phyloP scores from a whole-genome alignment of 192 early-diverging fungal genomes.

The Pilobolus umbonatus region DNA sequence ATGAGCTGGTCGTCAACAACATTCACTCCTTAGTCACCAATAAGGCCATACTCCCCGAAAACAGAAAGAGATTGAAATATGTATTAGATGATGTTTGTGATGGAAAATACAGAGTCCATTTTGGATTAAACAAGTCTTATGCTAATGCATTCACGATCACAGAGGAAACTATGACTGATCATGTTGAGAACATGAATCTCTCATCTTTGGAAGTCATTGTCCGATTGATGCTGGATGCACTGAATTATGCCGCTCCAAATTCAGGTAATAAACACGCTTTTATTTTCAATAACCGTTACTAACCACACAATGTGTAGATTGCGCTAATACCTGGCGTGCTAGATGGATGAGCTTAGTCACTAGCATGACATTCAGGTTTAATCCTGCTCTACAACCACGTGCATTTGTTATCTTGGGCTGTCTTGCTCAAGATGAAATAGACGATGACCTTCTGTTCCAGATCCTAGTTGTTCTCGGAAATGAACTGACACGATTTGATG shows the following conservation, averaged over 20 bases:
- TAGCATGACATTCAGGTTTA: slow-evolving; percentile 85
- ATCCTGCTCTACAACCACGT: slow-evolving; percentile 86
- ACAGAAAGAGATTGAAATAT: slow-evolving; percentile 43
- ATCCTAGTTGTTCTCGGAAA: slow-evolving; percentile 79
- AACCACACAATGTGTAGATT: slow-evolving; percentile 53
- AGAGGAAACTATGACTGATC: slow-evolving; percentile 41
- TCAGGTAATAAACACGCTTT: slow-evolving; percentile 41
- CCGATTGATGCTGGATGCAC: slow-evolving; percentile 58
- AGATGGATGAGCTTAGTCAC: slow-evolving; percentile 91
- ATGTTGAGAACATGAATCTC: slow-evolving; percentile 36
- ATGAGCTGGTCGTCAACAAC: slow-evolving; percentile 85
- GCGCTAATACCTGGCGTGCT: slow-evolving; percentile 74
- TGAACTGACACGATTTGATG: slow-evolving; percentile 72
- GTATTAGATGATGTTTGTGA: slow-evolving; percentile 76
- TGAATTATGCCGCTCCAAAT: slow-evolving; percentile 54
- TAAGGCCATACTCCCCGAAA: slow-evolving; percentile 42
- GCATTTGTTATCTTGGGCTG: slow-evolving; percentile 87
- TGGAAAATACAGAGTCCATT: slow-evolving; percentile 65
- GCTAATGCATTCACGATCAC: slow-evolving; percentile 61
- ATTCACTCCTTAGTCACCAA: slow-evolving; percentile 72
- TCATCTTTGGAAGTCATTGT: slow-evolving; percentile 48
- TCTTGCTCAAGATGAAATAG: slow-evolving; percentile 79
- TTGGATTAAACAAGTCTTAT: slow-evolving; percentile 62
- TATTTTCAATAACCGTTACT: background rate
- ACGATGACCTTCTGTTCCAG: slow-evolving; percentile 87